Percentiles rank a stretch among this genome's conserved stretches.
Evolutionary conservation across 2,329 filamentous ascomycete genomes (phyloP).

Genomic region (Aspergillus versicolor): DNA sequence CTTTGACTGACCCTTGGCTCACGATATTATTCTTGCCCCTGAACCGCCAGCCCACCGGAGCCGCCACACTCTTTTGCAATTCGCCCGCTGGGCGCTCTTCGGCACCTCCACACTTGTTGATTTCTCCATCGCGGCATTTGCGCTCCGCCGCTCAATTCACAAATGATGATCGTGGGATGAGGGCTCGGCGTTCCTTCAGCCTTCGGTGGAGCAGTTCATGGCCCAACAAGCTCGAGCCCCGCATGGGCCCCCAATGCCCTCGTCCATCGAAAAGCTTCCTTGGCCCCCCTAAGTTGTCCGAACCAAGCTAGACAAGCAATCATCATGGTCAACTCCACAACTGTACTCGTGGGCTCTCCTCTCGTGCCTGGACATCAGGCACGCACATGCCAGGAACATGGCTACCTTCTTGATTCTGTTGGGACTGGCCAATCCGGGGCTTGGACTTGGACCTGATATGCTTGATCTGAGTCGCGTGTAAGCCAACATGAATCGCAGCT

Average conservation of each 20-base stretch:
- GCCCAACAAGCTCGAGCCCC: conserved; percentile 4
- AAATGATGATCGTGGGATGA: conserved; percentile 12
- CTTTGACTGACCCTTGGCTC: not conserved
- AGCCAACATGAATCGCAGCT: not conserved
- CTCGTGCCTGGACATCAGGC: not conserved
- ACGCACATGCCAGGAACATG: not conserved
- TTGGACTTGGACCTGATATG: not conserved
- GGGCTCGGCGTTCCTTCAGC: not conserved
- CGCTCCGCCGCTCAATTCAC: not conserved
- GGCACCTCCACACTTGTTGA: conserved; percentile 15
- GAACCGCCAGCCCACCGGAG: not conserved
- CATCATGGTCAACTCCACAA: not conserved
- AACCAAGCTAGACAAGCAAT: conserved; percentile 14
- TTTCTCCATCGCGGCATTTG: not conserved
- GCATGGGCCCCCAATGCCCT: not conserved
- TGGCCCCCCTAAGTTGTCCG: not conserved
- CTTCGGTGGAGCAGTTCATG: no score
- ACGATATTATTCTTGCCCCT: not conserved
- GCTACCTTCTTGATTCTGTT: not conserved
- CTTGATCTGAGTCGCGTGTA: not conserved
- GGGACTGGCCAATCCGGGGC: not conserved
- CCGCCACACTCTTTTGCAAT: not conserved
- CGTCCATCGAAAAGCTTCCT: conserved; percentile 9
- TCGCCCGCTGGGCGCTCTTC: conserved; percentile 4
- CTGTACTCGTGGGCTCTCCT: not conserved